These are phyloP conservation scores for Teratosphaeria pseudoeucalypti DNA, from an alignment of 2,329 filamentous ascomycete genomes.

Conservation along the genomic window DNA sequence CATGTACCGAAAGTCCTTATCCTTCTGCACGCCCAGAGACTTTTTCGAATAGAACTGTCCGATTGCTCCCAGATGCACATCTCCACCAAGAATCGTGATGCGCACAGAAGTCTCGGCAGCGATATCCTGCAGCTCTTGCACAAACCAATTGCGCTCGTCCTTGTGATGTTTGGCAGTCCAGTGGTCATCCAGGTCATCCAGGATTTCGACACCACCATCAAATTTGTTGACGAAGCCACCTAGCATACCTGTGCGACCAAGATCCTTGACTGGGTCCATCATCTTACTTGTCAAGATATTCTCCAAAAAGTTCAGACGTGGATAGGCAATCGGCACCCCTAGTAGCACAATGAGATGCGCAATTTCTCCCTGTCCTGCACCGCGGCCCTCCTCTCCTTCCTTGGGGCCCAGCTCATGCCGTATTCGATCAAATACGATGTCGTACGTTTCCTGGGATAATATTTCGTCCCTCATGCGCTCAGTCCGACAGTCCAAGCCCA, in stretches of 20 bases:
- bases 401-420: constrained; percentile 65
- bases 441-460: constrained; percentile 69
- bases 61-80: constrained; percentile 84
- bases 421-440: constrained; percentile 75
- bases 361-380: constrained; percentile 50
- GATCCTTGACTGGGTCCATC: constrained; percentile 80
- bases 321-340: constrained; percentile 52
- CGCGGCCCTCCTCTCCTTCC: not conserved
- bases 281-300: constrained; percentile 68
- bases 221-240: constrained; percentile 77
- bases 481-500: constrained; percentile 84
- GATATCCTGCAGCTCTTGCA: constrained; percentile 86
- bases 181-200: constrained; percentile 89
- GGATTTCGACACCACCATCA: constrained; percentile 81
- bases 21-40: constrained; percentile 65
- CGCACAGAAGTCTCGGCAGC: constrained; percentile 87
- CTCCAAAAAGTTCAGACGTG: constrained; percentile 47
- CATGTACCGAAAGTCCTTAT: constrained; percentile 93
- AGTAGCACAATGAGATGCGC: constrained; percentile 84
- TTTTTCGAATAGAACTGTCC: constrained; percentile 94
- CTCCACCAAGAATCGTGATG: constrained; percentile 84
- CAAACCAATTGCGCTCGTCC: constrained; percentile 70
- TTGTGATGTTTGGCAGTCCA: constrained; percentile 97
- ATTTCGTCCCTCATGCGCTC: constrained; percentile 80
- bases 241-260: constrained; percentile 71